Percentiles rank a stretch among this genome's conserved stretches.
Evolutionary conservation across 2,329 filamentous ascomycete species (phyloP).

Genomic region (Monilinia aucupariae): DNA sequence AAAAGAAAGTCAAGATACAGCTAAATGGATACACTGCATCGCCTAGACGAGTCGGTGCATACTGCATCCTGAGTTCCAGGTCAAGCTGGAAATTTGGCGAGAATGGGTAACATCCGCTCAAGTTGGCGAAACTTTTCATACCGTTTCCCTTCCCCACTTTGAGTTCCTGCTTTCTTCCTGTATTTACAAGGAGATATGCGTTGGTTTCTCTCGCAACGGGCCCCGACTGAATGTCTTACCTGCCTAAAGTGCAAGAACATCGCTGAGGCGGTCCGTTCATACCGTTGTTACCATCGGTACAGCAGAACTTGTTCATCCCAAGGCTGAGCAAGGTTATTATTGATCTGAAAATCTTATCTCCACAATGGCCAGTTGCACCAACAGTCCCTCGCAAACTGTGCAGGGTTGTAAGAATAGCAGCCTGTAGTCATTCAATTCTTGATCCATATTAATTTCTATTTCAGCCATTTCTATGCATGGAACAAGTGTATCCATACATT

Average conservation of each 20-base stretch:
- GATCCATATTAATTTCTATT: conserved; percentile 20
- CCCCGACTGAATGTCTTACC: background rate
- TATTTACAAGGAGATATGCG: background rate
- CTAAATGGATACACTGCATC: conserved; percentile 5
- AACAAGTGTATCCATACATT: conserved; percentile 19
- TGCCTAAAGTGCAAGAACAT: conserved; percentile 15
- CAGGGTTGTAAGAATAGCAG: conserved; percentile 17
- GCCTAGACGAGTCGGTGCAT: conserved; percentile 1
- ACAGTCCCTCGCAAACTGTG: conserved; percentile 9
- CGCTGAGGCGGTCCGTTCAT: conserved; percentile 30
- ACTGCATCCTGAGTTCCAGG: conserved; percentile 1
- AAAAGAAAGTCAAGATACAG: conserved; percentile 2
- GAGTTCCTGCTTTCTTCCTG: background rate
- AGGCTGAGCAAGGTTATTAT: conserved; percentile 3
- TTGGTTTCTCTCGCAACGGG: background rate
- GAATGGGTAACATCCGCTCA: background rate
- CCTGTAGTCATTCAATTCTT: conserved; percentile 19
- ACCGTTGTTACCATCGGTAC: conserved; percentile 20
- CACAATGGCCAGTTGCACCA: background rate
- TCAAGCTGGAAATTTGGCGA: conserved; percentile 1
- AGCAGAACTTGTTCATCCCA: background rate
- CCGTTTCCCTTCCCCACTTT: background rate
- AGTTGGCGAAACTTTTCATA: background rate
- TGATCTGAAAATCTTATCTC: conserved; percentile 3
- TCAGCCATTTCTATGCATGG: conserved; percentile 27